Evolutionary conservation across 2,329 filamentous ascomycete species (phyloP).

Genomic region (Microascus cirrosus): DNA sequence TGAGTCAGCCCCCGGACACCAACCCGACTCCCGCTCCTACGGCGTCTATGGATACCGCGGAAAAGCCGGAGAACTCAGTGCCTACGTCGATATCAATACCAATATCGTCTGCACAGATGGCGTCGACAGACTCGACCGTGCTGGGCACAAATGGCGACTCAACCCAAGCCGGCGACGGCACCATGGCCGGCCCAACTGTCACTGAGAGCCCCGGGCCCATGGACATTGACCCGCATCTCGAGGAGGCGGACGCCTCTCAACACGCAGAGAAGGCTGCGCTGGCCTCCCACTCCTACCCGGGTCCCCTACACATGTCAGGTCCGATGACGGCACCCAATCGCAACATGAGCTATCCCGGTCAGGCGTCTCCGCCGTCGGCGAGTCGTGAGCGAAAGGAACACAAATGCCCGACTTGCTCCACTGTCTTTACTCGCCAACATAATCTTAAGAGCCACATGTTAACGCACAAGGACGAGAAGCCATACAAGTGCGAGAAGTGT

Average conservation of each 20-base stretch:
- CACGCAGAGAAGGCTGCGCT: constrained; percentile 40
- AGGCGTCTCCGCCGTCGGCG: constrained; percentile 46
- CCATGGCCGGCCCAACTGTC: constrained; percentile 28
- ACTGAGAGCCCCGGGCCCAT: constrained; percentile 41
- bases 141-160: constrained; percentile 24
- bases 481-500: constrained; percentile 89
- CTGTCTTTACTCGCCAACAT: constrained; percentile 93
- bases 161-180: constrained; percentile 31
- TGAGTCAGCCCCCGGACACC: constrained; percentile 37
- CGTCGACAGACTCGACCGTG: constrained; percentile 16
- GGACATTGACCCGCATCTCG: constrained; percentile 33
- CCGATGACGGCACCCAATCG: constrained; percentile 33
- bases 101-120: constrained; percentile 10
- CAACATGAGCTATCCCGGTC: constrained; percentile 44
- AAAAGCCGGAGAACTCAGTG: constrained; percentile 21
- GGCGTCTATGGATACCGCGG: constrained; percentile 28
- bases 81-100: constrained; percentile 13
- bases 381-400: constrained; percentile 60
- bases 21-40: constrained; percentile 39
- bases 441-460: constrained; percentile 96
- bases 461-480: constrained; percentile 97
- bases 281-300: constrained; percentile 44
- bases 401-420: constrained; percentile 92
- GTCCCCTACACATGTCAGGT: constrained; percentile 30
- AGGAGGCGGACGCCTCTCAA: constrained; percentile 23